These are phyloP conservation scores for Pterulicium gracile DNA, from an alignment of 1,284 basidiomycete genomes.

Conservation along the genomic window DNA sequence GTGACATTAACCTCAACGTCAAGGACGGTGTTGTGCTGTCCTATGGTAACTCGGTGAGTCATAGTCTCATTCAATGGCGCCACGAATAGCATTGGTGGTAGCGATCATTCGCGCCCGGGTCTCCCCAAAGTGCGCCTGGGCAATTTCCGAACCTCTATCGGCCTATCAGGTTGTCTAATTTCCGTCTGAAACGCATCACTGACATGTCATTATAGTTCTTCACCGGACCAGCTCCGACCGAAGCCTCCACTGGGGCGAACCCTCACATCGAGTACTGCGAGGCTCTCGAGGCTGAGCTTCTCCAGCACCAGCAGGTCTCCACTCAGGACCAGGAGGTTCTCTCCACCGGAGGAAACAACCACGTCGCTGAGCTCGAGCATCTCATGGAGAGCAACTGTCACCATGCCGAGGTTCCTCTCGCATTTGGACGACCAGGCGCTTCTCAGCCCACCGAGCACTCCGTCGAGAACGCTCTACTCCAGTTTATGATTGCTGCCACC, in stretches of 20 bases:
- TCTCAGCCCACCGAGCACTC: slow-evolving; percentile 19
- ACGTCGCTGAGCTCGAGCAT: slow-evolving; percentile 27
- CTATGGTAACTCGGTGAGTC: slow-evolving; percentile 69
- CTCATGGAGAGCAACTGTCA: slow-evolving; percentile 48
- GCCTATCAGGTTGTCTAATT: neutral
- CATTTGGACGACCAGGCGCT: slow-evolving; percentile 10
- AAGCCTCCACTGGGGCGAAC: slow-evolving; percentile 26
- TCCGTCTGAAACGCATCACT: slow-evolving; percentile 6
- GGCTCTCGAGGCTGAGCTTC: slow-evolving; percentile 30
- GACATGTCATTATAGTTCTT: slow-evolving; percentile 43
- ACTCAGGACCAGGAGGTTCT: slow-evolving; percentile 13
- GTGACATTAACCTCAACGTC: slow-evolving; percentile 85
- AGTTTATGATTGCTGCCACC: slow-evolving; percentile 70
- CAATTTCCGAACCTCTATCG: neutral
- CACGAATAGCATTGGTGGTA: no score
- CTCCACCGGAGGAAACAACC: slow-evolving; percentile 14
- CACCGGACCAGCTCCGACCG: slow-evolving; percentile 35
- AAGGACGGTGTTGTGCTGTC: slow-evolving; percentile 73
- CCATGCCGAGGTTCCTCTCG: slow-evolving; percentile 22
- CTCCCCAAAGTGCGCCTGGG: neutral
- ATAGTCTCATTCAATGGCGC: slow-evolving; percentile 7
- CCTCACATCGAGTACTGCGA: slow-evolving; percentile 51
- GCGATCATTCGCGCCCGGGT: no score
- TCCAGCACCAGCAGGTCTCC: neutral
- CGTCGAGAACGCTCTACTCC: slow-evolving; percentile 47